Evolutionary conservation across 768 basidiomycete species (phyloP).

Genomic region (Rhodotorula paludigena): DNA sequence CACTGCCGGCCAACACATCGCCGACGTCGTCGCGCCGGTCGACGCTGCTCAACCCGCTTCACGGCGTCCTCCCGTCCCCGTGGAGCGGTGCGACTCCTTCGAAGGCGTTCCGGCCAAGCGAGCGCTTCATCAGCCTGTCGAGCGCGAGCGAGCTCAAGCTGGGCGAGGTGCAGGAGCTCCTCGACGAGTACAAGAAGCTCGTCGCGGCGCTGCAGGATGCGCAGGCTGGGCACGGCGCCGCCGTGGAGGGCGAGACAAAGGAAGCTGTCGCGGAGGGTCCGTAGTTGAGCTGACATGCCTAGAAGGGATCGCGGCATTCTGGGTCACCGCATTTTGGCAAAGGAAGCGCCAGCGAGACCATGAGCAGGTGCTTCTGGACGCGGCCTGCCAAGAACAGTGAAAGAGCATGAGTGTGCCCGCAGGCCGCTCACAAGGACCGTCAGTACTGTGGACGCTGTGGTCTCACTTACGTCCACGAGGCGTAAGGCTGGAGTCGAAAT

Average conservation of each 20-base stretch:
- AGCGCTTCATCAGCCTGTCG: slow-evolving; percentile 65
- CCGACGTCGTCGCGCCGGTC: slow-evolving; percentile 7
- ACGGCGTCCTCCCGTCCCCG: slow-evolving; percentile 41
- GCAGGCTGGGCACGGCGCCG: not conserved
- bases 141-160: slow-evolving; percentile 67
- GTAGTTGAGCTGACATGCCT: too few species aligned
- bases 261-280: too few species aligned
- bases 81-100: slow-evolving; percentile 37
- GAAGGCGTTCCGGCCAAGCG: slow-evolving; percentile 58
- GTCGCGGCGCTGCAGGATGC: not conserved
- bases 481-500: too few species aligned
- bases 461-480: slow-evolving; percentile 34
- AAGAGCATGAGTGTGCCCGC: too few species aligned
- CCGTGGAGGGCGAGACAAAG: too few species aligned
- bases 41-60: slow-evolving; percentile 32
- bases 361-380: too few species aligned
- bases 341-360: too few species aligned
- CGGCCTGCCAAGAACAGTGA: too few species aligned
- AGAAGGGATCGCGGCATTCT: too few species aligned
- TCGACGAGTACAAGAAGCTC: slow-evolving; percentile 58
- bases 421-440: slow-evolving; percentile 9
- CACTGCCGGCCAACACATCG: slow-evolving; percentile 22
- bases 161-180: slow-evolving; percentile 71
- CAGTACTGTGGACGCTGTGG: slow-evolving; percentile 32
- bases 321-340: too few species aligned